These are phyloP conservation scores for Teunomyces barrocoloradensis DNA, from an alignment of 805 yeast species.

Conservation along the genomic window DNA sequence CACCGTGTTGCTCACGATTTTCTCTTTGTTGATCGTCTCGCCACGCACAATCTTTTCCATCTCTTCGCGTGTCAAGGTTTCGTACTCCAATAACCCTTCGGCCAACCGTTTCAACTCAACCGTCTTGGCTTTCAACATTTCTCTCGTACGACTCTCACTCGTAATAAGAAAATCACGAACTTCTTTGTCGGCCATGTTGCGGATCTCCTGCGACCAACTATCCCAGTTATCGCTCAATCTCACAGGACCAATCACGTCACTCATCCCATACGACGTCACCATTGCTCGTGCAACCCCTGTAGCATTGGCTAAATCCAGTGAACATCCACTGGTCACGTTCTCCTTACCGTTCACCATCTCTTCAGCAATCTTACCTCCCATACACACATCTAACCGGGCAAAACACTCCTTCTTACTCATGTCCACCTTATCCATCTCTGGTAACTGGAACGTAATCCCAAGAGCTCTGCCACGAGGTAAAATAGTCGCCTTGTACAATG, in stretches of 20 bases:
- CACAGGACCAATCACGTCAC: constrained; percentile 89
- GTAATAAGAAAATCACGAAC: constrained; percentile 70
- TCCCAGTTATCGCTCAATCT: constrained; percentile 89
- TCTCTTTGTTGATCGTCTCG: constrained; percentile 65
- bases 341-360: constrained; percentile 88
- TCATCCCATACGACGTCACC: constrained; percentile 98
- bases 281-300: constrained; percentile 92
- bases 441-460: constrained; percentile 95
- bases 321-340: constrained; percentile 93
- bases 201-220: constrained; percentile 85
- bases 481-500: constrained; percentile 94
- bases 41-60: constrained; percentile 85
- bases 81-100: constrained; percentile 90
- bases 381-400: constrained; percentile 92
- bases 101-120: constrained; percentile 84
- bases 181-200: constrained; percentile 91
- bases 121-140: constrained; percentile 56
- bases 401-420: constrained; percentile 85
- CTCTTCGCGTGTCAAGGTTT: constrained; percentile 87
- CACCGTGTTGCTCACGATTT: constrained; percentile 72
- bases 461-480: constrained; percentile 95
- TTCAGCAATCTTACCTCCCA: constrained; percentile 99
- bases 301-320: constrained; percentile 86
- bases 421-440: constrained; percentile 97
- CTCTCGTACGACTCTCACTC: constrained; percentile 78